Evolutionary conservation across 2,329 filamentous ascomycete genomes (phyloP), one percentile per base, ranked within the genome.

Genomic region (Trichoderma gracile): DNA sequence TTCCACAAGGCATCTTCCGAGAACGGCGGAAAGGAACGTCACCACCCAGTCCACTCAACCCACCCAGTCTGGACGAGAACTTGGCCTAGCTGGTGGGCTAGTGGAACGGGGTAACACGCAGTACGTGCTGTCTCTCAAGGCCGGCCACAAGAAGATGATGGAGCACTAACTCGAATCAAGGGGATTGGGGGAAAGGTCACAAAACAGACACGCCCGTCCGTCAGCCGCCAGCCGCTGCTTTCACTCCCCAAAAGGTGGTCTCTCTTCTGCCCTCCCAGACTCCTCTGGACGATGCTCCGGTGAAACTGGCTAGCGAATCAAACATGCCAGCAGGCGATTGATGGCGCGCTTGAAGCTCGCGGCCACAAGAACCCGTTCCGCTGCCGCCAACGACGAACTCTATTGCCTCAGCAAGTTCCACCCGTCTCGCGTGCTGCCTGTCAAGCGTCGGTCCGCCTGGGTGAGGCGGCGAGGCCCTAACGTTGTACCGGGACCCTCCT

Each of bases 351-450:
- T 62, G 49, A 46, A 42, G 47, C 49, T 30, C 58, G 58, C 49
- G 58, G 58, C 49, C 49, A 62, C 58, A 38, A 62, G 59, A 62
- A 43, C 38, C 59, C 59, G 59, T 62, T 62, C 59, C 59, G 59
- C 49, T 43, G 59, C 59, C 59, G 49, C 59, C 59, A 23, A 40
- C 40, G 25, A 54, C 25, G 59, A 62, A 62, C 38, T 62, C 33
- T 62, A 62, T 62, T 54, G 49, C 59, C 59, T 62, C 59, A 54
- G 33, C 19, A 38, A 52, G 49, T 54, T 42, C 59, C 59, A 62
- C 59, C 40, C 59, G 42, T 62, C 59, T 62, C 59, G 59, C 53
- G 59, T 38, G 47, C 45, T 59, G 56, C 59, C 49, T 62, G 59
- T 62, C 59, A 62, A 54, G 59, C 59, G 49, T 54, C 59, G 59